Percentiles rank a stretch among this genome's conserved stretches.
phyloP scores from a whole-genome alignment of 352 stramenopile genomes.

The Pelagophyceae sp. region DNA sequence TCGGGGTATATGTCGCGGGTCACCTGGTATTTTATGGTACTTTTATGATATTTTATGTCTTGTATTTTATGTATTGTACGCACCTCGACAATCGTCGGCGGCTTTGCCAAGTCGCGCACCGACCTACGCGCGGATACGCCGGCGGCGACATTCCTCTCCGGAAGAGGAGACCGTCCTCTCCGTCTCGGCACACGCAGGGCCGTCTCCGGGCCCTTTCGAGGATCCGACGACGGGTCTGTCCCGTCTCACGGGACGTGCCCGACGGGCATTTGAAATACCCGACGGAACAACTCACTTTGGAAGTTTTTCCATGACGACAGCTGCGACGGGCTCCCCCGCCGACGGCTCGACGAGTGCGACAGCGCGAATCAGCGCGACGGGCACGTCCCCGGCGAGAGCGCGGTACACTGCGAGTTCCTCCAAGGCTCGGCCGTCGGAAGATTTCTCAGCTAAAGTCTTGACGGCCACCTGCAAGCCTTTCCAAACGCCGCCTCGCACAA shows the following conservation, averaged over 20 bases:
- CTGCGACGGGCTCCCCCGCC: neutral
- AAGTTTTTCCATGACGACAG: constrained; percentile 7
- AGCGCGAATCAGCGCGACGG: neutral
- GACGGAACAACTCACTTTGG: too few species aligned
- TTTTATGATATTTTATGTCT: too few species aligned
- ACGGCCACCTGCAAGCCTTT: neutral
- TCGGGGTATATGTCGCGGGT: constrained; percentile 4
- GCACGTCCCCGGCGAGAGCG: neutral
- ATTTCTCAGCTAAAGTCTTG: neutral
- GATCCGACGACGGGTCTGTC: too few species aligned
- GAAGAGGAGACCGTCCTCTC: too few species aligned
- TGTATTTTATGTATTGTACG: too few species aligned
- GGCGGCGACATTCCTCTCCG: too few species aligned
- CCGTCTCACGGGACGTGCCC: too few species aligned
- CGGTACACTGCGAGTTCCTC: constrained; percentile 8
- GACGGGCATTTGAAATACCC: too few species aligned
- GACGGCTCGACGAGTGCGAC: neutral
- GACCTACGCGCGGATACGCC: too few species aligned
- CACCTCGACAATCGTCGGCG: constrained; percentile 17
- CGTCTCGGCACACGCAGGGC: too few species aligned
- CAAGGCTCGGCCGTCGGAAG: neutral
- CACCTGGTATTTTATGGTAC: too few species aligned
- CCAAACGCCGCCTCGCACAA: neutral
- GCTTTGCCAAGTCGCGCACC: constrained; percentile 1
- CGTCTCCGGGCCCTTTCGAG: too few species aligned